Evolutionary conservation across 1,284 basidiomycete genomes (phyloP).

Genomic region (Marasmius oreades): DNA sequence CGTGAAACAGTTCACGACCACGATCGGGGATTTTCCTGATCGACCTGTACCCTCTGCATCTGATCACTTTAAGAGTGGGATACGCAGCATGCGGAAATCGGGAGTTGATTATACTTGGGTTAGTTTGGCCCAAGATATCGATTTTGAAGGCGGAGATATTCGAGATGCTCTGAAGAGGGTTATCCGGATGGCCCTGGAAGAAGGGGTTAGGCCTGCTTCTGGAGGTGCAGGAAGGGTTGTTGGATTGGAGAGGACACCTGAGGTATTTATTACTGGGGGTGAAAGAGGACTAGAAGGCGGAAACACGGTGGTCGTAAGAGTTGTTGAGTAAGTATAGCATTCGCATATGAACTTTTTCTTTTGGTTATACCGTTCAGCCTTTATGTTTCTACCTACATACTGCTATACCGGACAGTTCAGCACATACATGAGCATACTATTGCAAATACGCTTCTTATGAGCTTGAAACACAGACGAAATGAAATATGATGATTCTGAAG

Average conservation of each 20-base stretch:
- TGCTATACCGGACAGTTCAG: too few species aligned
- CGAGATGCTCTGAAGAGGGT: slow-evolving; percentile 60
- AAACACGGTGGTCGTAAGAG: slow-evolving; percentile 35
- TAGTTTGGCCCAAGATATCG: slow-evolving; percentile 67
- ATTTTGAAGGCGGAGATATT: slow-evolving; percentile 76
- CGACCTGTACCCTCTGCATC: slow-evolving; percentile 62
- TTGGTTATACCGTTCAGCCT: too few species aligned
- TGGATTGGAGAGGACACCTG: background rate
- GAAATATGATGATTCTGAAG: too few species aligned
- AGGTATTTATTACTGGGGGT: background rate
- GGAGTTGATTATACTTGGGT: slow-evolving; percentile 74
- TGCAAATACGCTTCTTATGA: too few species aligned
- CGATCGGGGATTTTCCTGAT: slow-evolving; percentile 64
- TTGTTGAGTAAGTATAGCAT: slow-evolving; percentile 29
- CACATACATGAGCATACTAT: too few species aligned
- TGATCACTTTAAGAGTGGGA: slow-evolving; percentile 67
- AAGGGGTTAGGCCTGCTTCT: slow-evolving; percentile 40
- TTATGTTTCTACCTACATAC: too few species aligned
- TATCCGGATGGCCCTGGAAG: slow-evolving; percentile 44
- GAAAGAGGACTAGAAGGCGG: slow-evolving; percentile 31
- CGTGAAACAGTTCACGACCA: slow-evolving; percentile 65
- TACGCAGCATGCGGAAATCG: slow-evolving; percentile 52
- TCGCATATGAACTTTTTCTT: too few species aligned
- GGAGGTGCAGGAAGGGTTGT: slow-evolving; percentile 13
- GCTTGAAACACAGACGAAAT: too few species aligned